Evolutionary conservation across 768 basidiomycete genomes (phyloP).

Genomic region (Symmetrospora coprosmae): DNA sequence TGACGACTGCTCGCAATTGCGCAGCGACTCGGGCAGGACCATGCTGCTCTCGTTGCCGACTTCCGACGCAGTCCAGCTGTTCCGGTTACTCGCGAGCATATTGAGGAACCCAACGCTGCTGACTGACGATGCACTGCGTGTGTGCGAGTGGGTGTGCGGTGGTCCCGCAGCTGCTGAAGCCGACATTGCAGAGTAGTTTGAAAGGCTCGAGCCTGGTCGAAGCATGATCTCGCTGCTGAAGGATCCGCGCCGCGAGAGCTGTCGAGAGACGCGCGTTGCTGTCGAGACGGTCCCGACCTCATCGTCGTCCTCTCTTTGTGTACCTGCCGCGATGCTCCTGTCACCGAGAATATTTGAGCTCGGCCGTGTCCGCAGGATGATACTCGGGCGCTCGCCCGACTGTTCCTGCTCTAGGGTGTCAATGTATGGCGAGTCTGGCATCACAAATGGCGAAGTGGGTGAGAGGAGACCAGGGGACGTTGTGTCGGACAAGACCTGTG

Average conservation of each 20-base stretch:
- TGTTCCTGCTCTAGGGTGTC: no score
- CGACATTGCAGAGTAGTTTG: no score
- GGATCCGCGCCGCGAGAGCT: neutral
- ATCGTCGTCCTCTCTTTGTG: neutral
- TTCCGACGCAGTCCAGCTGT: slow-evolving; percentile 10
- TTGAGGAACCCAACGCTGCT: slow-evolving; percentile 4
- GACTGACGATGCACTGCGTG: neutral
- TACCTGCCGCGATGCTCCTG: no score
- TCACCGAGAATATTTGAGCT: neutral
- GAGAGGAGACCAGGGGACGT: neutral
- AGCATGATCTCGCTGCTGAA: slow-evolving; percentile 1
- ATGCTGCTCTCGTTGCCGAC: neutral
- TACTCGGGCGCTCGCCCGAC: neutral
- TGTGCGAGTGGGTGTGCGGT: neutral
- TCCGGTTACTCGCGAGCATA: slow-evolving; percentile 7
- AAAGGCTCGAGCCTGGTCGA: neutral
- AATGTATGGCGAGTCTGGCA: neutral
- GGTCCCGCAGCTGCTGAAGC: neutral
- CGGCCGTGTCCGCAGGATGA: slow-evolving; percentile 1
- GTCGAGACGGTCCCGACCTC: neutral
- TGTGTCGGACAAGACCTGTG: slow-evolving; percentile 6
- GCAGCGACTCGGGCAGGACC: neutral
- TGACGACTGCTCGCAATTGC: no score
- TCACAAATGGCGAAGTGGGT: neutral
- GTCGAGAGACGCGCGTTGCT: neutral